Percentiles rank a stretch among this genome's conserved stretches.
Evolutionary conservation across 2,329 filamentous ascomycete species (phyloP).

Genomic region (Neonectria coccinea): DNA sequence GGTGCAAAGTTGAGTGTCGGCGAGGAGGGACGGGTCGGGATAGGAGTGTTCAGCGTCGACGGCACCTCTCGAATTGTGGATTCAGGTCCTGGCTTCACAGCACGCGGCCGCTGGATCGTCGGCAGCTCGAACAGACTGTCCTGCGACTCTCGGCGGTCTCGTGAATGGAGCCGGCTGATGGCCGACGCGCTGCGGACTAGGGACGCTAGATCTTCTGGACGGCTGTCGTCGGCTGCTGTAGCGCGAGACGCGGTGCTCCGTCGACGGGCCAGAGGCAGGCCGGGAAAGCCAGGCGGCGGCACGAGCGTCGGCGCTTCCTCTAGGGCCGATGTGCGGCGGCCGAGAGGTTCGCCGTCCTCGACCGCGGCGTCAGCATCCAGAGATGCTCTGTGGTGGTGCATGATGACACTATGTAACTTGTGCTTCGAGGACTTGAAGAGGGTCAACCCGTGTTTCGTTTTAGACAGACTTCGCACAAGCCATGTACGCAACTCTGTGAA

Average conservation of each 20-base stretch:
- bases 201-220: constrained; percentile 12
- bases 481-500: background rate
- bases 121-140: constrained; percentile 21
- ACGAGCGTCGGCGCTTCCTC: constrained; percentile 20
- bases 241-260: constrained; percentile 19
- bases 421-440: too few relatives aligned
- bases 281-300: constrained; percentile 12
- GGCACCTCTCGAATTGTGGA: constrained; percentile 24
- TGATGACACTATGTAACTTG: background rate
- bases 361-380: constrained; percentile 2
- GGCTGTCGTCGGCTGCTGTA: constrained; percentile 12
- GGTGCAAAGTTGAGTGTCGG: constrained; percentile 9
- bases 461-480: background rate
- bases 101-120: constrained; percentile 18
- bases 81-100: constrained; percentile 19
- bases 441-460: too few relatives aligned
- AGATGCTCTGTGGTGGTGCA: constrained; percentile 7
- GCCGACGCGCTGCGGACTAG: constrained; percentile 21
- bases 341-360: constrained; percentile 13
- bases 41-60: constrained; percentile 16
- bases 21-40: constrained; percentile 20
- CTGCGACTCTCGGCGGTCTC: constrained; percentile 17
- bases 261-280: constrained; percentile 15
- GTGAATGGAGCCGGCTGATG: constrained; percentile 12
- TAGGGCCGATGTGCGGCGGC: constrained; percentile 17